Conservation (phyloP, 75 land plant species). For the Pseudotsuga menziesii region DNA sequence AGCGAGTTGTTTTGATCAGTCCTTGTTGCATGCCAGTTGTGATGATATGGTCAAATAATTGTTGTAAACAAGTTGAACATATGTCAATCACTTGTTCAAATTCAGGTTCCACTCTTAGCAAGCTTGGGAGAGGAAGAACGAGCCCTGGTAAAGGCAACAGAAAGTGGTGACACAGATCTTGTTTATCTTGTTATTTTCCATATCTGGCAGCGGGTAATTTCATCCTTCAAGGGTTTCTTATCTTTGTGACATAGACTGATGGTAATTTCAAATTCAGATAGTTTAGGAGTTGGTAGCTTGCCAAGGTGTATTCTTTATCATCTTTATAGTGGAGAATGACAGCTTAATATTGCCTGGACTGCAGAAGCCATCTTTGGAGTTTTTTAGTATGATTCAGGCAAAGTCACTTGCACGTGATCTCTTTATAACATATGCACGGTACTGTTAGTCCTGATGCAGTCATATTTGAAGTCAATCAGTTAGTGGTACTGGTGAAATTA, state of each 20-base stretch:
- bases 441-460: background rate
- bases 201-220: conserved; percentile 79
- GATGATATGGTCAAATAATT: background rate
- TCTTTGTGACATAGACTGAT: conserved; percentile 2
- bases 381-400: conserved; percentile 75
- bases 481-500: background rate
- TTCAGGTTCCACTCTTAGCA: conserved; percentile 88
- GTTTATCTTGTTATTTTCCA: conserved; percentile 95
- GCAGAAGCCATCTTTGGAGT: conserved; percentile 72
- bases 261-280: background rate
- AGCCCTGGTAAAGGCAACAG: conserved; percentile 82
- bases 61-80: background rate
- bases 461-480: background rate
- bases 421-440: conserved; percentile 87
- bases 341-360: conserved; percentile 7
- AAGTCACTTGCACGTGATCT: conserved; percentile 88
- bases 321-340: background rate
- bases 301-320: background rate
- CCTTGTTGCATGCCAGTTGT: background rate
- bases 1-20: background rate
- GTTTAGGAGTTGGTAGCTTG: background rate
- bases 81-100: background rate
- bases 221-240: background rate
- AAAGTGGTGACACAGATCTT: conserved; percentile 98
- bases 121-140: conserved; percentile 96